Evolutionary conservation across 176 grass and related monocot species (phyloP), one percentile per base, ranked within the genome.

Genomic region (Puccinellia tenuiflora): DNA sequence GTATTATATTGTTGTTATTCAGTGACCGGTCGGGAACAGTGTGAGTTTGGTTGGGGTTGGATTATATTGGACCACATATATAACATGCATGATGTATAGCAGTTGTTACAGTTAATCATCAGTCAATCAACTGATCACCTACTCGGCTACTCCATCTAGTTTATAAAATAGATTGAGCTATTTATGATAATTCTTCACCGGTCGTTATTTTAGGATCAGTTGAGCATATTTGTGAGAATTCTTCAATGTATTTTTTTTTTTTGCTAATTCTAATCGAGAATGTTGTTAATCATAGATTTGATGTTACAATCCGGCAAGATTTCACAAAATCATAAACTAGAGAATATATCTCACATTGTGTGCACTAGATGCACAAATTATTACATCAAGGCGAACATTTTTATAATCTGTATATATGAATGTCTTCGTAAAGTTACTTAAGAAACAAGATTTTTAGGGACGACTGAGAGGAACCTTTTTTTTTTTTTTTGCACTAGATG

Each of bases 91-190:
- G 13, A 43, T 70, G 25, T 54, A 76, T 54, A 15, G 29, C 29
- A n/a, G 30, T 54, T 54, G 73, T 75, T 77, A 77, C 33, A 17
- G 69, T 73, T 73, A 73, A 73, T 10, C 69, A 48, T 28, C 24
- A 73, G 20, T 47, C 69, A 73, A 48, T 17, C 68, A 72, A 72
- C 24, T 46, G 39, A 28, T 73, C 24, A 29, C 14, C 69, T 47
- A 26, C n/a, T n/a, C n/a, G n/a, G n/a, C n/a, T n/a, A n/a, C 25
- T 30, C 69, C 25, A 47, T 29, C 42, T 63, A 63, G 60, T 63
- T 48, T 48, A 4, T 18, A 73, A 15, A 73, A 17, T 48, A 16
- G 35, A 9, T 1, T 20, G 30, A 17, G 62, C 62, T 35, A 65
- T 65, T 34, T 65, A 16, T 18, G 15, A 35, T 0, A 14, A 65